A percentile compares a stretch with the other conserved stretches of the same genome.
These are phyloP conservation scores for Ophiostoma quercus DNA, from an alignment of 2,329 filamentous ascomycete genomes.

Conservation along the genomic window DNA sequence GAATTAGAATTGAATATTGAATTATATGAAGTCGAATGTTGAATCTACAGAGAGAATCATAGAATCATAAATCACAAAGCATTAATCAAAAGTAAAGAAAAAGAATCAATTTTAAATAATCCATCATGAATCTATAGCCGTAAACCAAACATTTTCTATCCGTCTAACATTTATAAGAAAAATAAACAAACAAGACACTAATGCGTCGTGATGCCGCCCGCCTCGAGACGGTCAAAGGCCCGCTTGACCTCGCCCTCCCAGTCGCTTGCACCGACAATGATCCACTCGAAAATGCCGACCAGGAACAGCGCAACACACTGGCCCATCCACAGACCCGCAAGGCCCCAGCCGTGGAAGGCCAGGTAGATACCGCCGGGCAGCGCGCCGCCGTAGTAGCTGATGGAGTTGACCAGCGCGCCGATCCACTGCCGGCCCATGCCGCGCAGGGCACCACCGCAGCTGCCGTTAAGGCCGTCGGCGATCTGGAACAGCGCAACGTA, in stretches of 20 bases:
- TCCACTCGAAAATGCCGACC: slow-evolving; percentile 73
- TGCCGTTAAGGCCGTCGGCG: slow-evolving; percentile 79
- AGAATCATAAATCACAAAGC: too few relatives aligned
- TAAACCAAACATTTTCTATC: neutral
- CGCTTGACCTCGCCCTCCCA: slow-evolving; percentile 70
- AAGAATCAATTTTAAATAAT: too few relatives aligned
- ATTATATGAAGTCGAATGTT: too few relatives aligned
- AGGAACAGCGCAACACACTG: slow-evolving; percentile 77
- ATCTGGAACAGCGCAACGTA: slow-evolving; percentile 88
- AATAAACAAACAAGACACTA: neutral
- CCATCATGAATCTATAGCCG: neutral
- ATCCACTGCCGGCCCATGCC: slow-evolving; percentile 86
- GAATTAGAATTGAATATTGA: too few relatives aligned
- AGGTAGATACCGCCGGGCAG: slow-evolving; percentile 77
- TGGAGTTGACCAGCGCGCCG: slow-evolving; percentile 72
- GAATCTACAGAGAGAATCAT: too few relatives aligned
- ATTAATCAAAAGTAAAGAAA: too few relatives aligned
- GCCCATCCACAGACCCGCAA: slow-evolving; percentile 75
- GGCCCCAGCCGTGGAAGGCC: slow-evolving; percentile 79
- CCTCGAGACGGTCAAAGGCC: slow-evolving; percentile 66
- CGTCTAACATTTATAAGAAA: neutral
- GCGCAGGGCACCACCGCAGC: slow-evolving; percentile 71
- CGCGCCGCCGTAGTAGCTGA: slow-evolving; percentile 79
- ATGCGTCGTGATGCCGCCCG: slow-evolving; percentile 29
- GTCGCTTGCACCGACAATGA: slow-evolving; percentile 68